Percentiles rank a stretch among this genome's conserved stretches.
Conservation (phyloP, 1,139 yeast species). For the Pichia sp. region DNA sequence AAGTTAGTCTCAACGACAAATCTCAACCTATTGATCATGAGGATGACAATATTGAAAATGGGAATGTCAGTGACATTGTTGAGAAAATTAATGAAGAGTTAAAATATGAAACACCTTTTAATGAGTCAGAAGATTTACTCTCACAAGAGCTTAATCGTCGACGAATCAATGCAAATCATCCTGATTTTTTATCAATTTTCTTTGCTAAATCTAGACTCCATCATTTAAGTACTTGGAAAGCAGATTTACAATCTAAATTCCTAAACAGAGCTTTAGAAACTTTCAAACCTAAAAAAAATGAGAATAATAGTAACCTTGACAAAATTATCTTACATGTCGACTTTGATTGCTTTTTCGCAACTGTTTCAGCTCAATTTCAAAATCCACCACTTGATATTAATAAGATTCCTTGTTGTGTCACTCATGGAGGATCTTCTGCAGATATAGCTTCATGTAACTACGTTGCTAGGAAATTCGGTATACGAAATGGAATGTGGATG, state of each 20-base stretch:
- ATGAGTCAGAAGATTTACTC: conserved; percentile 6
- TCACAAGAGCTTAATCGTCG: conserved; percentile 10
- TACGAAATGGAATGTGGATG: conserved; percentile 88
- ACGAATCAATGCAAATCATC: conserved; percentile 60
- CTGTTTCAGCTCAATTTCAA: conserved; percentile 61
- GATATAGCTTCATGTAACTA: conserved; percentile 95
- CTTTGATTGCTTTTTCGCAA: conserved; percentile 89
- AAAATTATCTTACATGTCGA: conserved; percentile 67
- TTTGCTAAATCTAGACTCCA: conserved; percentile 81
- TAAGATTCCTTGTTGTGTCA: conserved; percentile 68
- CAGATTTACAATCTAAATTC: conserved; percentile 60
- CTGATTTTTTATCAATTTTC: conserved; percentile 62
- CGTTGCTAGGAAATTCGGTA: conserved; percentile 66
- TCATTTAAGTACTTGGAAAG: conserved; percentile 82
- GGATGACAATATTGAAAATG: conserved; percentile 10
- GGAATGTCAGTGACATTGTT: conserved; percentile 11
- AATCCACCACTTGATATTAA: conserved; percentile 48
- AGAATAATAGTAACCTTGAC: not conserved
- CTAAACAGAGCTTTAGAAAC: conserved; percentile 35
- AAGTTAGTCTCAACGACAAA: too few species aligned
- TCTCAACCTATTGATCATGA: too few species aligned
- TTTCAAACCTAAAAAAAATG: conserved; percentile 10
- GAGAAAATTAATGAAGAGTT: not conserved
- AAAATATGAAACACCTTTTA: conserved; percentile 9
- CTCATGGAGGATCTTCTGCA: conserved; percentile 64